Base-by-base conservation (phyloP, 2,329 filamentous ascomycete species). In the Aspergillus sp. region DNA sequence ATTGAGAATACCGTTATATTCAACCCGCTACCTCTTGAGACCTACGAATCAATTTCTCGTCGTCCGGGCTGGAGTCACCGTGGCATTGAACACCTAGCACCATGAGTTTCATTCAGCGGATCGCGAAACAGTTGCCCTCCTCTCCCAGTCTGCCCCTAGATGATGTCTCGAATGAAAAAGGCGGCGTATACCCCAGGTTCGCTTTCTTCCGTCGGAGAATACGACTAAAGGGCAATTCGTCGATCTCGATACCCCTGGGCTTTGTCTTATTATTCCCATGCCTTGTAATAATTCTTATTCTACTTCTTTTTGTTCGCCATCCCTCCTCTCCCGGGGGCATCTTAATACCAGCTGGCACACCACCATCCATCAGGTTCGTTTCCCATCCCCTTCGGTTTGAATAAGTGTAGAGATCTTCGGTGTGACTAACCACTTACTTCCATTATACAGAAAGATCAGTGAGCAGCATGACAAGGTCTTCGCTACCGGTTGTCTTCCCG, bases 391-490 rank as follows among this genome's bases (percentile, higher is more conserved):
- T 20, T 33, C 19, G 13, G 17, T n/a, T 33, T 25, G 12, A 23
- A 13, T 20, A 33, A 39, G 12, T 47, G 23, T 37, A n/a, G 43
- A 45, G 2, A 30, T 5, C 35, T 47, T 44, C 49, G 45, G 45
- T 52, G 41, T 62, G 56, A 60, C 52, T 39, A 35, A n/a, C 13
- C 23, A 19, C 12, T 19, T 13, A 43, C 30, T 39, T 20, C 9
- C 17, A 41, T 20, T 2, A 33, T 46, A 61, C 64, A 95, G 90
- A 59, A 91, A 90, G 82, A 98, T 98, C 61, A 95, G 86, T 72
- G 93, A 97, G 72, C 88, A 94, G 62, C 83, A 97, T 71, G 93
- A 98, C 73, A 95, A 95, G 71, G 90, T 96, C 45, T 98, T 98
- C 62, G 86, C 90, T 44, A 87, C 84, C 33, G 93, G 93, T 56